These are phyloP conservation scores for Coccomyxa sp. DNA, from an alignment of 139 green algal genomes.

Conservation along the genomic window DNA sequence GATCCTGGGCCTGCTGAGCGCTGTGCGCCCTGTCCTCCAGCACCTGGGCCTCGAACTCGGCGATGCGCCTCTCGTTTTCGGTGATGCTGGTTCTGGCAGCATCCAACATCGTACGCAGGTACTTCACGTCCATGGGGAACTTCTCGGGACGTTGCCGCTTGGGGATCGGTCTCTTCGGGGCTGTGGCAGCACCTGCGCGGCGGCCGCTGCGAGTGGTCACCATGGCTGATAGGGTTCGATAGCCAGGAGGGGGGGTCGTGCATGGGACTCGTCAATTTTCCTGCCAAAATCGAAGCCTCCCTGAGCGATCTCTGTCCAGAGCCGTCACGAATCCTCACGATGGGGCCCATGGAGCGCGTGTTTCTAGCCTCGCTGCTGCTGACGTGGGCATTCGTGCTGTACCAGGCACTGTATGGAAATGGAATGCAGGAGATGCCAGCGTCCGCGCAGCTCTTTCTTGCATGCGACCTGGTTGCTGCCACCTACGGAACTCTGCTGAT, in stretches of 20 bases:
- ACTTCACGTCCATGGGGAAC: not conserved
- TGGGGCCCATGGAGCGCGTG: not conserved
- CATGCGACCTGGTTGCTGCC: not conserved
- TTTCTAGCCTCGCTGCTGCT: not conserved
- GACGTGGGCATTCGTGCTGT: not conserved
- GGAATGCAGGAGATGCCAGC: not conserved
- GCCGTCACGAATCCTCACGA: not conserved
- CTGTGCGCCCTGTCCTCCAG: not conserved
- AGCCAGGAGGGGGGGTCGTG: not conserved
- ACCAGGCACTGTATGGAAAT: not conserved
- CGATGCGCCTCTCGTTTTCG: not conserved
- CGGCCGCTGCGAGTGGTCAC: not conserved
- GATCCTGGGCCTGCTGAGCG: not conserved
- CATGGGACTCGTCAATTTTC: slow-evolving; percentile 1
- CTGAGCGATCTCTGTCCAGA: not conserved
- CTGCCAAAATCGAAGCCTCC: not conserved
- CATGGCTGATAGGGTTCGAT: not conserved
- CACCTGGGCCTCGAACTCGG: not conserved
- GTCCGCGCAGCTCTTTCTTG: not conserved
- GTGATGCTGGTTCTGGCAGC: not conserved
- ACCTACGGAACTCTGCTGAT: not conserved
- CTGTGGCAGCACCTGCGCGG: not conserved
- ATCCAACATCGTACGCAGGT: not conserved
- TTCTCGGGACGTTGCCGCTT: not conserved
- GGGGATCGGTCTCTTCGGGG: not conserved